Conservation (phyloP, 2,329 filamentous ascomycete genomes). For the Diaporthe sp. region DNA sequence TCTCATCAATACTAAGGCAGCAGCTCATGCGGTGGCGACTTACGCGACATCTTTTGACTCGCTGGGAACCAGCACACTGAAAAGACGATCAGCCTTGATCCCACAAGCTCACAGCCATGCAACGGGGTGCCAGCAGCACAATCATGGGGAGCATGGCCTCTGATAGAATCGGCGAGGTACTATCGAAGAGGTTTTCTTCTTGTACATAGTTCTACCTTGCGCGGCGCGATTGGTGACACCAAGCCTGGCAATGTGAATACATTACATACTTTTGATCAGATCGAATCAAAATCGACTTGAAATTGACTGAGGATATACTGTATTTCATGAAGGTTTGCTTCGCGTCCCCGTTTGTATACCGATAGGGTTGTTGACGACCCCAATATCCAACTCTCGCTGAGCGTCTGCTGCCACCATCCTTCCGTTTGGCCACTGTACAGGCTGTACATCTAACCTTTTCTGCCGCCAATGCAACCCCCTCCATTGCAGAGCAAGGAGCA, state of each 20-base stretch:
- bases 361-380: background rate
- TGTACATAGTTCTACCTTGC: background rate
- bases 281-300: background rate
- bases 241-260: too few species aligned
- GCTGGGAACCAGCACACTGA: background rate
- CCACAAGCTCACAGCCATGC: background rate
- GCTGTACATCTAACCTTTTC: background rate
- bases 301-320: background rate
- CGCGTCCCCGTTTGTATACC: background rate
- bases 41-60: background rate
- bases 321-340: background rate
- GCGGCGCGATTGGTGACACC: background rate
- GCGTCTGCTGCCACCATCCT: background rate
- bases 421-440: background rate
- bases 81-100: background rate
- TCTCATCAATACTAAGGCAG: background rate
- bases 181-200: too few species aligned
- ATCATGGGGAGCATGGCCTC: background rate
- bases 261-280: too few species aligned
- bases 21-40: background rate
- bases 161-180: background rate
- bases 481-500: background rate
- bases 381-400: too few species aligned
- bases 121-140: background rate
- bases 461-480: background rate